phyloP scores from a whole-genome alignment of 805 yeast genomes.

The Barnettozyma botsteinii region DNA sequence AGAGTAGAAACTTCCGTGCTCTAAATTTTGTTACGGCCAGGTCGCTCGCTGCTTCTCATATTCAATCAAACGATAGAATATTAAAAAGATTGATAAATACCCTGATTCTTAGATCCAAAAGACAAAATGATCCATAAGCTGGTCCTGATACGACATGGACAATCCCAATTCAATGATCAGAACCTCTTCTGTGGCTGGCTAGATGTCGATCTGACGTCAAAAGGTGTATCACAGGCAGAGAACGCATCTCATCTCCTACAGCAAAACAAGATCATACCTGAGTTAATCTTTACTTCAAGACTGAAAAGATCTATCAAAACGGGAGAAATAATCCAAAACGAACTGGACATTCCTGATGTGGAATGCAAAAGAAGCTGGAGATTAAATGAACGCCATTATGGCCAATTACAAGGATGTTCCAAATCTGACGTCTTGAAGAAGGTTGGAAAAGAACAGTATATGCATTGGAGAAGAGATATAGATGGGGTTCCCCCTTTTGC shows the following conservation, averaged over 20 bases:
- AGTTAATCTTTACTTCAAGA: slow-evolving; percentile 63
- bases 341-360: slow-evolving; percentile 46
- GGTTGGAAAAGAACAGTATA: slow-evolving; percentile 69
- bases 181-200: slow-evolving; percentile 85
- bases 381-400: slow-evolving; percentile 80
- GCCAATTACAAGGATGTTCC: slow-evolving; percentile 72
- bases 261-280: slow-evolving; percentile 44
- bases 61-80: too few species aligned
- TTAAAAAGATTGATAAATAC: too few species aligned
- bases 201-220: slow-evolving; percentile 61
- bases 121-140: slow-evolving; percentile 29
- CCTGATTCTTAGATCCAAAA: neutral
- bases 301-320: slow-evolving; percentile 72
- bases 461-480: slow-evolving; percentile 74
- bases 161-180: slow-evolving; percentile 71
- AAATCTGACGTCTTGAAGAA: slow-evolving; percentile 59
- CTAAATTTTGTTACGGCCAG: too few species aligned
- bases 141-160: slow-evolving; percentile 73
- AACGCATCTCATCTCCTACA: slow-evolving; percentile 56
- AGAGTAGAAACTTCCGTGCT: too few species aligned
- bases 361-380: slow-evolving; percentile 68
- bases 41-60: too few species aligned
- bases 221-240: slow-evolving; percentile 63
- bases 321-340: slow-evolving; percentile 56
- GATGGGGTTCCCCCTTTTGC: slow-evolving; percentile 61